phyloP scores from a whole-genome alignment of 2,329 filamentous ascomycete species.

The Fusarium stilboides region DNA sequence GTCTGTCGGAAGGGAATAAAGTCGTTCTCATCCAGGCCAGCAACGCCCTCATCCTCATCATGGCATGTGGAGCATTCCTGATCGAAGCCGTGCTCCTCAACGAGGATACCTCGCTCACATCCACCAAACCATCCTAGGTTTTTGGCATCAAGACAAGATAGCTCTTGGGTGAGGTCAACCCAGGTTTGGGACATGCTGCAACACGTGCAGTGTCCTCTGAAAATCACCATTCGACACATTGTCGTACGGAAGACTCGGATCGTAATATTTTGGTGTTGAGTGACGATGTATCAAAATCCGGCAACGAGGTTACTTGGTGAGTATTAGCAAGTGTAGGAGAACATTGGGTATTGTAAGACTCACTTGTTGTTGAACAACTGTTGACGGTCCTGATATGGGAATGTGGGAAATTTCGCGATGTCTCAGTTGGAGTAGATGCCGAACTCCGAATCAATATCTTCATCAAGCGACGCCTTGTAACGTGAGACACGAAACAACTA shows the following conservation, averaged over 20 bases:
- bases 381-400: not conserved
- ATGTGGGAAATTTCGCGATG: conserved; percentile 14
- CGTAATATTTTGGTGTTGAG: conserved; percentile 8
- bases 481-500: conserved; percentile 11
- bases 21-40: conserved; percentile 56
- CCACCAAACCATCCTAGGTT: conserved; percentile 63
- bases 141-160: conserved; percentile 66
- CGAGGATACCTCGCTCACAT: conserved; percentile 58
- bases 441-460: conserved; percentile 24
- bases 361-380: not conserved
- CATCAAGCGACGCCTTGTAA: conserved; percentile 34
- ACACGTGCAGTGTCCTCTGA: conserved; percentile 61
- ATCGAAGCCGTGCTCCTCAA: conserved; percentile 63
- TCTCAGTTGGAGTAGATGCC: conserved; percentile 18
- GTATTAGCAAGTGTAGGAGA: conserved; percentile 8
- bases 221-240: conserved; percentile 66
- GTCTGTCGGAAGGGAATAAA: conserved; percentile 10
- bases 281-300: conserved; percentile 5
- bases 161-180: conserved; percentile 62
- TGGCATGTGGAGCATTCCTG: conserved; percentile 64
- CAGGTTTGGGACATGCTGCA: conserved; percentile 60
- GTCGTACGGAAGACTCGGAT: conserved; percentile 2
- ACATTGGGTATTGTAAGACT: not conserved
- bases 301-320: not conserved
- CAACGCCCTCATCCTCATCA: conserved; percentile 61